Evolutionary conservation across 2,329 filamentous ascomycete species (phyloP), one percentile per base, ranked within the genome.

Genomic region (Aspergillus ustus): DNA sequence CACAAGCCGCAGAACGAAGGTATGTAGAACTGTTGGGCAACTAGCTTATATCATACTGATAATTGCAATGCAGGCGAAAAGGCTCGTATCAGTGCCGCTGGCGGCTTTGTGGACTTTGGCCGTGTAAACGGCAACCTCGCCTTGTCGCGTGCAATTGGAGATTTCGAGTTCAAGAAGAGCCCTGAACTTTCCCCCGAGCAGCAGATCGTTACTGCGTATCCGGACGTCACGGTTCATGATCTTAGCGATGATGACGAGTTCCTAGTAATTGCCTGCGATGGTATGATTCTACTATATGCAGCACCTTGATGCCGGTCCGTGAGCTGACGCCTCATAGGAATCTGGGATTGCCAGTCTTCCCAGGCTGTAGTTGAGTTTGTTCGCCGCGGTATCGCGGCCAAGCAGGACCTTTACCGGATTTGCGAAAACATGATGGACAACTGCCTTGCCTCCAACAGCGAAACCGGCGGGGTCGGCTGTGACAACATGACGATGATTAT

Each of bases 371-470:
- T 98, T 69, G 95, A 99, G 79, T 99, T 99, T 75, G 95, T 98
- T 67, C 88, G 95, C 77, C 90, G 95, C 75, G 95, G 95, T 60
- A 97, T 99, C 77, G 94, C 93, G 53, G 93, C 93, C 55, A 97
- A 97, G 83, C 95, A 99, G 81, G 91, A 96, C 53, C 86, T 99
- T 55, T 89, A 93, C 59, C 91, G 91, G 77, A 98, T 99, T 73
- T 98, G 94, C 79, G 95, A 99, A 81, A 99, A 99, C 82, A 97
- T 99, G 92, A 99, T 99, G 95, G 94, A 99, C 83, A 99, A 98
- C 83, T 99, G 95, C 77, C 85, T 99, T 67, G 93, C 95, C 45
- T 96, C 93, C 64, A 98, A 96, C 85, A 97, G 93, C 69, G 95
- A 99, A 81, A 97, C 94, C 34, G 95, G 95, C 59, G 95, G 95